Percentiles rank a stretch among this genome's conserved stretches.
phyloP scores from a whole-genome alignment of 1,284 basidiomycete species.

The Limonomyces culmigenus region DNA sequence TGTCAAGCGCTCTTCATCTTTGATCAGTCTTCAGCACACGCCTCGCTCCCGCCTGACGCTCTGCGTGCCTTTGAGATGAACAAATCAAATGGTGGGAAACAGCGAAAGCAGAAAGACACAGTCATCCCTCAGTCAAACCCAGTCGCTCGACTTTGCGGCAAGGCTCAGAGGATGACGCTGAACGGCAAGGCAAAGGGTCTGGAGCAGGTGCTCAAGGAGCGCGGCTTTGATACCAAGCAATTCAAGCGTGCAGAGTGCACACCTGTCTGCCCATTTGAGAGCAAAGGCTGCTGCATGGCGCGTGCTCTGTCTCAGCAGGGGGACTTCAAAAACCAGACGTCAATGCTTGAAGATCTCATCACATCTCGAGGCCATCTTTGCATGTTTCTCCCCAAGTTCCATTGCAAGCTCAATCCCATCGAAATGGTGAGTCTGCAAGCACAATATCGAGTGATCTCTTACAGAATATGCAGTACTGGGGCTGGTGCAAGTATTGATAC shows the following conservation, averaged over 20 bases:
- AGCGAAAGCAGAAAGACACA: slow-evolving; percentile 12
- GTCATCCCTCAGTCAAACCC: slow-evolving; percentile 17
- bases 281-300: slow-evolving; percentile 15
- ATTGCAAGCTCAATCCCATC: slow-evolving; percentile 16
- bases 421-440: slow-evolving; percentile 11
- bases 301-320: slow-evolving; percentile 15
- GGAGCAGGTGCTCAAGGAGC: slow-evolving; percentile 15
- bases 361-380: slow-evolving; percentile 10
- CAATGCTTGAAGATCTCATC: slow-evolving; percentile 12
- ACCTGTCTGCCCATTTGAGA: slow-evolving; percentile 15
- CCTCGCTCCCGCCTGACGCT: background rate
- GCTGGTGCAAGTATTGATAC: slow-evolving; percentile 5
- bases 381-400: slow-evolving; percentile 14
- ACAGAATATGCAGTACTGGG: slow-evolving; percentile 5
- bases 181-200: slow-evolving; percentile 16
- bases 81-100: slow-evolving; percentile 13
- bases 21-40: slow-evolving; percentile 14
- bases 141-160: slow-evolving; percentile 7
- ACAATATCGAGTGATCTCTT: background rate
- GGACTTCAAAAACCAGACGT: slow-evolving; percentile 17
- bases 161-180: slow-evolving; percentile 15
- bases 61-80: slow-evolving; percentile 12
- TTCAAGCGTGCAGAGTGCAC: slow-evolving; percentile 12
- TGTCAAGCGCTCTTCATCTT: slow-evolving; percentile 16
- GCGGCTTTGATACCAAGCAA: slow-evolving; percentile 13